phyloP scores from a whole-genome alignment of 208 protist genomes.

The Leishmania aethiopica region DNA sequence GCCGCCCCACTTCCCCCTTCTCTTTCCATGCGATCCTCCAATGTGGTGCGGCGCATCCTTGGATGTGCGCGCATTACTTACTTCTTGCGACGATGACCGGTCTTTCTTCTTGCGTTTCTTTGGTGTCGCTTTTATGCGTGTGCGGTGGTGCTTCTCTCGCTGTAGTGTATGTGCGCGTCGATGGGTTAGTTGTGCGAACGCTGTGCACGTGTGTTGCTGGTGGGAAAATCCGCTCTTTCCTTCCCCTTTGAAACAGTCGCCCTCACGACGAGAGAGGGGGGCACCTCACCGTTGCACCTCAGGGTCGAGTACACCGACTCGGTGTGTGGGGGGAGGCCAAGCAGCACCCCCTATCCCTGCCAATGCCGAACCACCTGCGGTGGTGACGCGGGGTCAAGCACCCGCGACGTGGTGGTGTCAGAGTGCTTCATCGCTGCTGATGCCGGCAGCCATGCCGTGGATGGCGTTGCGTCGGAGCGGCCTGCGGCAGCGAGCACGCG shows the following conservation, averaged over 20 bases:
- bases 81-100: neutral
- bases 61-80: neutral
- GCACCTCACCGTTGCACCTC: neutral
- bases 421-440: neutral
- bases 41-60: neutral
- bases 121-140: neutral
- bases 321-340: no score
- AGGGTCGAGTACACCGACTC: neutral
- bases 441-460: no score
- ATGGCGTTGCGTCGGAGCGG: neutral
- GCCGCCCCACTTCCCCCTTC: neutral
- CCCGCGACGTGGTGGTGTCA: neutral
- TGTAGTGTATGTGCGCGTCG: neutral
- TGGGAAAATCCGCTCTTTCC: neutral
- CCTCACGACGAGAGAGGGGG: neutral
- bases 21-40: neutral
- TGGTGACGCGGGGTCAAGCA: neutral
- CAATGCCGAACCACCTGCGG: no score
- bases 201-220: neutral
- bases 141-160: neutral
- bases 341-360: no score
- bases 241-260: neutral
- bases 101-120: constrained; percentile 7
- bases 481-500: neutral
- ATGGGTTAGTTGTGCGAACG: neutral